Evolutionary conservation across 495 filamentous ascomycete genomes (phyloP), one percentile per base, ranked within the genome.

Genomic region (Glonium stellatum): DNA sequence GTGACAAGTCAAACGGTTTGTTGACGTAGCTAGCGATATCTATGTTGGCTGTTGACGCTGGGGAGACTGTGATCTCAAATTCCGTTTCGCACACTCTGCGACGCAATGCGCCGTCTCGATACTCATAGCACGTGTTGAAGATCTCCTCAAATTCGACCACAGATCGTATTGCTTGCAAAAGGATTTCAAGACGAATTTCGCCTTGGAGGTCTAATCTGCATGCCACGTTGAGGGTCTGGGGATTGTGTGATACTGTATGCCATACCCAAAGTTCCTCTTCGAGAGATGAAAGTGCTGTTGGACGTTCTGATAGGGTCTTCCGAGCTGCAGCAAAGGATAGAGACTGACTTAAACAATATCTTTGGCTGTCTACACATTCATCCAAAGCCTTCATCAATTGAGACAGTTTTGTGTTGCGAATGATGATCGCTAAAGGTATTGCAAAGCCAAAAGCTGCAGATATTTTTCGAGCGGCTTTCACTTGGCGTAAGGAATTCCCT

Each of bases 401-500:
- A 0, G 47, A 42, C 37, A 59, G 15, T n/a, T 22, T 53, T 9
- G 36, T 57, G 39, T 46, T 42, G 4, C 55, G 36, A 47, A 57
- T 37, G 41, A 59, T 36, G n/a, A 42, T 53, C 19, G 31, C 31
- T n/a, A 59, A 25, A 19, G 48, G 57, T 34, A 59, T 59, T 27
- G 18, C 5, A 6, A 53, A 44, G 4, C 18, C 34, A 49, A 63
- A 23, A 13, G 18, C 19, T 11, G 35, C 37, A 4, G 60, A 58
- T 5, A 53, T 46, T 15, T 54, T 6, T n/a, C 53, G 55, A 12
- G 55, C 46, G 12, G 56, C 36, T n/a, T 34, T 19, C 6, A 63
- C 46, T 37, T 63, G 60, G 15, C 35, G 54, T 12, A 63, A 34
- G 0, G 60, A 63, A 39, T 63, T 22, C 1, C 60, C 60, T 4